Evolutionary conservation across 345 rosid species (phyloP), one percentile per base, ranked within the genome.

Genomic region (Conringia planisiliqua): DNA sequence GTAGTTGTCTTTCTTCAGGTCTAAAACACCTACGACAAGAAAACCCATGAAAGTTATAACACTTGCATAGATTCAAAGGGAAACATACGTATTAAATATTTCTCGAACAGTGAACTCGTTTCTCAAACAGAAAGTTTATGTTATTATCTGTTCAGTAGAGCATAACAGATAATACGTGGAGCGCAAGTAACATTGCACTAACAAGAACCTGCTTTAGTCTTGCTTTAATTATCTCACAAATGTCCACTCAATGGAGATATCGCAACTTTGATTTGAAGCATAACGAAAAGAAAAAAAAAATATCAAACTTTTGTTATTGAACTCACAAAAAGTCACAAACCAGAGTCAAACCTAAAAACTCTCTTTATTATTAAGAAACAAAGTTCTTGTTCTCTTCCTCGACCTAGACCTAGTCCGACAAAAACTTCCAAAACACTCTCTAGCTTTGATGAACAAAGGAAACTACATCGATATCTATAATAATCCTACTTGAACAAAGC

Each of bases 161-260:
- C 42, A 47, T 10, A 16, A 42, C 12, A 62, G 12, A 24, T 0
- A 20, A 66, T 33, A 48, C 64, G 66, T 73, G 18, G 17, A 68
- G 54, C 57, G 67, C 80, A 76, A 46, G 81, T 30, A 44, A 58
- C 44, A 50, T 58, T 14, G 0, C 12, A 42, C 35, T 36, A 62
- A 48, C 20, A 47, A 61, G 0, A 50, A 29, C 38, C 12, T 6
- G 27, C 20, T 58, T 14, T 18, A 44, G 6, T 6, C 44, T 18
- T 70, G 2, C 50, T 60, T 57, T 16, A 70, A 44, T 4, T n/a
- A n/a, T 14, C 48, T n/a, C 16, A 44, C 9, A 44, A n/a, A n/a
- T 6, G 17, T n/a, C 9, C 20, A 44, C 26, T 14, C 3, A 57
- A n/a, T 51, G 62, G 1, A 54, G 59, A 33, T 17, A 13, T 62